Conservation (phyloP, 371 early-diverging fungal species). For the Rhizopus delemar region DNA sequence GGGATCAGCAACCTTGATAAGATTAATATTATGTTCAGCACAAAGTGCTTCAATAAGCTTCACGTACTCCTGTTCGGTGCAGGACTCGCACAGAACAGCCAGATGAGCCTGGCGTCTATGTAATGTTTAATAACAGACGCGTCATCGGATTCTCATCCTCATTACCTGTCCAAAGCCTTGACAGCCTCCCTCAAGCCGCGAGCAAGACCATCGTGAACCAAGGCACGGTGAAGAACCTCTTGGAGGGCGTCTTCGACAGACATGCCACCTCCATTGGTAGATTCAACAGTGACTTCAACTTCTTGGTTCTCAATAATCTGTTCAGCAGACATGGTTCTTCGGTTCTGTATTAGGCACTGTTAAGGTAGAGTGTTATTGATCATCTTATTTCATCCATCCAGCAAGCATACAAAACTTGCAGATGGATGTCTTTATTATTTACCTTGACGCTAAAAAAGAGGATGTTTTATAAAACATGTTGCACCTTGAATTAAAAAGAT, state of each 20-base stretch:
- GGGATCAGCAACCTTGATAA: slow-evolving; percentile 94
- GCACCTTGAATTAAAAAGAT: not conserved
- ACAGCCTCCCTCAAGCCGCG: slow-evolving; percentile 95
- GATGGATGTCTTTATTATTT: not conserved
- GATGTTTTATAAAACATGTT: too few relatives aligned
- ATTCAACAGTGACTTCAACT: slow-evolving; percentile 78
- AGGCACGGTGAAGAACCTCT: slow-evolving; percentile 91
- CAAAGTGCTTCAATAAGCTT: slow-evolving; percentile 95
- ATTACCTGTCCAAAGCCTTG: slow-evolving; percentile 92
- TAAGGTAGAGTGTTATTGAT: not conserved
- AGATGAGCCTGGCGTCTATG: slow-evolving; percentile 74
- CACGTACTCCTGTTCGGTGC: slow-evolving; percentile 92
- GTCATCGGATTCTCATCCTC: slow-evolving; percentile 6
- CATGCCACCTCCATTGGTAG: slow-evolving; percentile 61
- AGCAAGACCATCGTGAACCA: slow-evolving; percentile 92
- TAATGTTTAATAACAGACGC: not conserved
- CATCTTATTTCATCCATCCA: not conserved
- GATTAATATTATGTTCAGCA: slow-evolving; percentile 94
- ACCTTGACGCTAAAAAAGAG: not conserved
- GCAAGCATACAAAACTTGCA: not conserved
- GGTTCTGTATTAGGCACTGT: slow-evolving; percentile 1
- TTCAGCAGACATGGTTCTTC: slow-evolving; percentile 44
- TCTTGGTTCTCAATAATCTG: slow-evolving; percentile 52
- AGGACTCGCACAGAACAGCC: slow-evolving; percentile 91
- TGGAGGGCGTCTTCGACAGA: slow-evolving; percentile 94